Evolutionary conservation across 202 grass and related monocot genomes (phyloP).

Genomic region (Zoysia matrella): DNA sequence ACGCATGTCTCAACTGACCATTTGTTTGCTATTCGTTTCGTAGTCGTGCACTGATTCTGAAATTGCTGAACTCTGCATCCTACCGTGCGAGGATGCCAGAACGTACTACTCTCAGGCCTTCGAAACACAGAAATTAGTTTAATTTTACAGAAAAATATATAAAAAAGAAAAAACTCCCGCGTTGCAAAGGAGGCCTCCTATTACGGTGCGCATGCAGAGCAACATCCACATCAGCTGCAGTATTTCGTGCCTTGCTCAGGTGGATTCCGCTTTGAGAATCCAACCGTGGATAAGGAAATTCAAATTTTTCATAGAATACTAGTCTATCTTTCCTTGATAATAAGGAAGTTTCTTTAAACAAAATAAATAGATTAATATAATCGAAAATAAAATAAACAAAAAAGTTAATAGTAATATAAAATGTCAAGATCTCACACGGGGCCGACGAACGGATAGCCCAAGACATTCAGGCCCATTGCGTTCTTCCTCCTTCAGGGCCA

Average conservation of each 20-base stretch:
- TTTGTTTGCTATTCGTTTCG: too few relatives aligned
- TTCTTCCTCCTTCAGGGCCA: background rate
- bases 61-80: background rate
- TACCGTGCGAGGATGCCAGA: background rate
- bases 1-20: too few relatives aligned
- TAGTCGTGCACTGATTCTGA: conserved; percentile 15
- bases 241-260: background rate
- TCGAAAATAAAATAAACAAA: too few relatives aligned
- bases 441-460: background rate
- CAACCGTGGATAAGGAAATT: background rate
- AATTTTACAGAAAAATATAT: background rate
- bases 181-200: background rate
- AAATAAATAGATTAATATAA: too few relatives aligned
- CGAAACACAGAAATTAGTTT: background rate
- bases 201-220: background rate
- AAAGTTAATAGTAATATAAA: too few relatives aligned
- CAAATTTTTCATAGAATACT: background rate
- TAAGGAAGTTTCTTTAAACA: too few relatives aligned
- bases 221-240: background rate
- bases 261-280: background rate
- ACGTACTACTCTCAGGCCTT: background rate
- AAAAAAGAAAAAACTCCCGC: too few relatives aligned
- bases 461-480: background rate
- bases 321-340: background rate
- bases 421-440: too few relatives aligned